Conservation (phyloP, 371 early-diverging fungal species). For the Umbelopsis sp. region DNA sequence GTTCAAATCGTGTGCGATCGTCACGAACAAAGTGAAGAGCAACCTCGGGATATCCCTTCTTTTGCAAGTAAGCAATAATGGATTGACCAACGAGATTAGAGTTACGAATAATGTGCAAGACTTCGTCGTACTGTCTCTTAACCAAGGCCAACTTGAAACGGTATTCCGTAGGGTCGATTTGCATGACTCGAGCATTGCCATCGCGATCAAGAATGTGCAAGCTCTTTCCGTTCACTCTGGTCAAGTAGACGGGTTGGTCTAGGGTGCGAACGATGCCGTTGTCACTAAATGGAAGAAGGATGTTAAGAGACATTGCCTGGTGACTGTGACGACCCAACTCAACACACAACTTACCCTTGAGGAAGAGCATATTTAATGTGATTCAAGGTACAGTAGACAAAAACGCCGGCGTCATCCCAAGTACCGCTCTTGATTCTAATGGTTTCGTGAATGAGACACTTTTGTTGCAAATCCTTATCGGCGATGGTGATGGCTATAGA, state of each 20-base stretch:
- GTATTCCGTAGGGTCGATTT: constrained; percentile 97
- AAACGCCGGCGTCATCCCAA: constrained; percentile 91
- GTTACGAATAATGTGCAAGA: constrained; percentile 92
- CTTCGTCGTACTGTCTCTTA: constrained; percentile 88
- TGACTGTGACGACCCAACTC: neutral
- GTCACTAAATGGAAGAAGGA: constrained; percentile 58
- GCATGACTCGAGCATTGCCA: constrained; percentile 80
- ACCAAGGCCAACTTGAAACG: constrained; percentile 95
- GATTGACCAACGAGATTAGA: constrained; percentile 97
- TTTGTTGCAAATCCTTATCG: constrained; percentile 83
- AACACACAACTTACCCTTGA: constrained; percentile 68
- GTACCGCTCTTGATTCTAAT: constrained; percentile 97
- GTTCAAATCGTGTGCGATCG: constrained; percentile 91
- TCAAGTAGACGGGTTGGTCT: constrained; percentile 93
- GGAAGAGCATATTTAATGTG: constrained; percentile 98
- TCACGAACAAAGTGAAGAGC: constrained; percentile 98
- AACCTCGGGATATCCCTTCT: constrained; percentile 97
- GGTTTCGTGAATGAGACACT: constrained; percentile 91
- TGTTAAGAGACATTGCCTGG: neutral
- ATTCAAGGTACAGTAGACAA: constrained; percentile 97
- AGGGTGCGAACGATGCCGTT: constrained; percentile 95
- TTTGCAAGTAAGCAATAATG: constrained; percentile 97
- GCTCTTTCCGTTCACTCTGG: constrained; percentile 82
- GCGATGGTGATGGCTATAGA: constrained; percentile 81
- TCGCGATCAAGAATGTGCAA: constrained; percentile 89